phyloP scores from a whole-genome alignment of 2,329 filamentous ascomycete species.

The Lachnellula hyalina region DNA sequence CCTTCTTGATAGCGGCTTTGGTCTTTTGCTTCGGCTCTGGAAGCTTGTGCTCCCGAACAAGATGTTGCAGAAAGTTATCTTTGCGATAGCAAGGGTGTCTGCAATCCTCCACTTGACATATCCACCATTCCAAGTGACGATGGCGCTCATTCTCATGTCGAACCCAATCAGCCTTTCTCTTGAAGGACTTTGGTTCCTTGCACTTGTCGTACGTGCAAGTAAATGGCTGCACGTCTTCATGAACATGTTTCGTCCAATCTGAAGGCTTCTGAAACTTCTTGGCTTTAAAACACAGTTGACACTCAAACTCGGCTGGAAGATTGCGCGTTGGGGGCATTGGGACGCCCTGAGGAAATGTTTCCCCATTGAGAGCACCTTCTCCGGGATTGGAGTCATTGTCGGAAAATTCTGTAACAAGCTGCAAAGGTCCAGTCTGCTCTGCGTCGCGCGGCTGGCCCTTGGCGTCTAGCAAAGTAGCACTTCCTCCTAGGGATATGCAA shows the following conservation, averaged over 20 bases:
- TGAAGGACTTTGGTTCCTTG: constrained; percentile 83
- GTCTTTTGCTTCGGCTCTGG: constrained; percentile 75
- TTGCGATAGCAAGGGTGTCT: constrained; percentile 78
- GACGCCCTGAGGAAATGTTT: constrained; percentile 75
- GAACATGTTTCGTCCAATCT: constrained; percentile 95
- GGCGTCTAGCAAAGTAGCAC: constrained; percentile 54
- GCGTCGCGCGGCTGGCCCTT: constrained; percentile 54
- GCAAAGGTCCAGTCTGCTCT: constrained; percentile 50
- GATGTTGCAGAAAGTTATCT: constrained; percentile 89
- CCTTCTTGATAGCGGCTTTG: constrained; percentile 60
- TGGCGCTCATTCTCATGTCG: constrained; percentile 90
- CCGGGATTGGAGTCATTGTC: constrained; percentile 63
- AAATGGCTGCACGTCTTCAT: constrained; percentile 89
- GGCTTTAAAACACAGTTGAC: constrained; percentile 75
- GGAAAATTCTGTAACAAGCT: constrained; percentile 50
- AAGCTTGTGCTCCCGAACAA: constrained; percentile 87
- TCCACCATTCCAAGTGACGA: constrained; percentile 87
- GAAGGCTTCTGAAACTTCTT: constrained; percentile 89
- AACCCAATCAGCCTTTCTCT: constrained; percentile 93
- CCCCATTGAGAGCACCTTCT: constrained; percentile 64
- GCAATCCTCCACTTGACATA: constrained; percentile 75
- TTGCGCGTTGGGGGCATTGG: constrained; percentile 72
- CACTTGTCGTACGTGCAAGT: constrained; percentile 86
- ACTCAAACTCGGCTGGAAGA: constrained; percentile 85
- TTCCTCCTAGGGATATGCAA: constrained; percentile 65